These are phyloP conservation scores for Hemisphaericaspora xylofermentans DNA, from an alignment of 1,139 yeast genomes.

Conservation along the genomic window DNA sequence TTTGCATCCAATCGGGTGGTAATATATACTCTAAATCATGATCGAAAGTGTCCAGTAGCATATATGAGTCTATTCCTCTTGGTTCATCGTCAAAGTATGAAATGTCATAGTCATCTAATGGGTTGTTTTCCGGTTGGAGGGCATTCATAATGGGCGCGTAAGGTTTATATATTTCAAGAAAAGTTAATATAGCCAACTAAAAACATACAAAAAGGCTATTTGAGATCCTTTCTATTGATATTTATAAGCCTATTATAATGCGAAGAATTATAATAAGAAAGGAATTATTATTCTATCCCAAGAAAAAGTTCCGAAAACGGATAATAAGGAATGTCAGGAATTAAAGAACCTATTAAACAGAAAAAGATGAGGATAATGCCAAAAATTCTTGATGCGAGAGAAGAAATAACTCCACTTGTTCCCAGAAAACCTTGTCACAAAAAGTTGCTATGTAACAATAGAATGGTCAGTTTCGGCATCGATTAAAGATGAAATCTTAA, in stretches of 20 bases:
- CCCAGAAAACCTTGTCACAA: not conserved
- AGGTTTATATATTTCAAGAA: not conserved
- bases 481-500: not conserved
- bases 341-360: not conserved
- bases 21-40: not conserved
- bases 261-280: not conserved
- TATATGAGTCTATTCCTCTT: not conserved
- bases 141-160: constrained; percentile 7
- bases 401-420: not conserved
- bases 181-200: not conserved
- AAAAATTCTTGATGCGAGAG: not conserved
- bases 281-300: not conserved
- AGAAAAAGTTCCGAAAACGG: not conserved
- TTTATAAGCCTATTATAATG: not conserved
- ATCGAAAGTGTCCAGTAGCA: not conserved
- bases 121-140: constrained; percentile 19
- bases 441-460: not conserved
- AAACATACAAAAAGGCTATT: not conserved
- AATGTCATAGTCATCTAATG: constrained; percentile 21
- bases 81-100: constrained; percentile 1
- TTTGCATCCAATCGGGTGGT: constrained; percentile 10
- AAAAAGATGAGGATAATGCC: not conserved
- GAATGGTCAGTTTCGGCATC: not conserved
- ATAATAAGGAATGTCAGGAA: not conserved
- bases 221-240: not conserved